Base-by-base conservation (phyloP, 2,329 filamentous ascomycete genomes). In the Neocatenulostroma microsporum region DNA sequence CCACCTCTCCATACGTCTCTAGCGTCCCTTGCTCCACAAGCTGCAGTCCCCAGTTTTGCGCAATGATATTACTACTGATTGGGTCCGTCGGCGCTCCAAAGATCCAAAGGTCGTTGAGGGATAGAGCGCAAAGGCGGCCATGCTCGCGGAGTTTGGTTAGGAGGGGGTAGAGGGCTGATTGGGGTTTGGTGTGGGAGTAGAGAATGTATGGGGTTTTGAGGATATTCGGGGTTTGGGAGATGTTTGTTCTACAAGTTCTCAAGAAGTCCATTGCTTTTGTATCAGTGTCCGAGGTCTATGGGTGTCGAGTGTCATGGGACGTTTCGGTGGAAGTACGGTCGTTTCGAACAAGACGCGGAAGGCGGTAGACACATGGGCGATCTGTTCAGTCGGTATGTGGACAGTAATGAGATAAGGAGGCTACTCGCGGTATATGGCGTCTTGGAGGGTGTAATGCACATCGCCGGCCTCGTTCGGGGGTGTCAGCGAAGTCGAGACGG, bases 261-360 rank as follows among this genome's bases (percentile, higher is more conserved):
- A 60, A 41, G 40, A 57, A 54, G 41, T 61, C 58, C 55, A 60
- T 60, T n/a, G n/a, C n/a, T n/a, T n/a, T n/a, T n/a, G n/a, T n/a
- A n/a, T n/a, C n/a, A n/a, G n/a, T n/a, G n/a, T n/a, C n/a, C n/a
- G n/a, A n/a, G n/a, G n/a, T n/a, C n/a, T n/a, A n/a, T n/a, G n/a
- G n/a, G n/a, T n/a, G n/a, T 10, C 14, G 21, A 14, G 21, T 32
- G 37, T 43, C 39, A 53, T 26, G 48, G 48, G 12, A 54, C 46
- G 45, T 53, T 39, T 30, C 40, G 46, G 36, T 54, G 44, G n/a
- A n/a, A n/a, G n/a, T n/a, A n/a, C n/a, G n/a, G n/a, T n/a, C n/a
- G n/a, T n/a, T n/a, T n/a, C n/a, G n/a, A n/a, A n/a, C n/a, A n/a
- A n/a, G n/a, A n/a, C n/a, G n/a, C n/a, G n/a, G n/a, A n/a, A n/a